These are phyloP conservation scores for Termitomyces sp. DNA, from an alignment of 768 basidiomycete species.

Conservation along the genomic window DNA sequence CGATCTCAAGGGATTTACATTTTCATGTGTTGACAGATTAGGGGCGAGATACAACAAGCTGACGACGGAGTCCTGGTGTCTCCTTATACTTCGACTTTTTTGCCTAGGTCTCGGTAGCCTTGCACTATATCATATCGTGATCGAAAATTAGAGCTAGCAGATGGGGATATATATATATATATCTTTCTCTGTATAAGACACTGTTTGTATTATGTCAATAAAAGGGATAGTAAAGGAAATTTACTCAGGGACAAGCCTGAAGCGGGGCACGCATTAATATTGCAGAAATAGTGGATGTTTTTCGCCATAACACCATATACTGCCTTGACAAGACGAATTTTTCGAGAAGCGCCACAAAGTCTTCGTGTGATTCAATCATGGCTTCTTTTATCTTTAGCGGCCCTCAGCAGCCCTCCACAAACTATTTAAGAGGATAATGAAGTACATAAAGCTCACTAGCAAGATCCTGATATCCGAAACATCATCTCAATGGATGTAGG, in stretches of 20 bases:
- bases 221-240: not conserved
- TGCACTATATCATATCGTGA: constrained; percentile 28
- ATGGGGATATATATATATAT: not conserved
- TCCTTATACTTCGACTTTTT: constrained; percentile 31
- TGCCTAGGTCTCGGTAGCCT: constrained; percentile 28
- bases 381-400: no score
- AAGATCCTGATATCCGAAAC: no score
- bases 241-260: not conserved
- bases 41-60: constrained; percentile 35
- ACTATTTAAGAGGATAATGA: no score
- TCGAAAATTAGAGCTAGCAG: not conserved
- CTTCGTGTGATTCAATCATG: no score
- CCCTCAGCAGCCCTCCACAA: no score
- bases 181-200: not conserved
- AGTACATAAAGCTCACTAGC: no score
- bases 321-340: no score
- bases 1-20: constrained; percentile 33
- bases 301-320: no score
- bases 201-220: not conserved
- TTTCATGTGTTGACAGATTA: constrained; percentile 33
- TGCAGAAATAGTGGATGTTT: no score
- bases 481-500: no score
- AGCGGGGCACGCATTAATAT: not conserved
- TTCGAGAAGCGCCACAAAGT: no score
- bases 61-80: constrained; percentile 31